A percentile compares a stretch with the other conserved stretches of the same genome.
phyloP scores from a whole-genome alignment of 2,329 filamentous ascomycete species.

The Phaeoacremonium minimum region DNA sequence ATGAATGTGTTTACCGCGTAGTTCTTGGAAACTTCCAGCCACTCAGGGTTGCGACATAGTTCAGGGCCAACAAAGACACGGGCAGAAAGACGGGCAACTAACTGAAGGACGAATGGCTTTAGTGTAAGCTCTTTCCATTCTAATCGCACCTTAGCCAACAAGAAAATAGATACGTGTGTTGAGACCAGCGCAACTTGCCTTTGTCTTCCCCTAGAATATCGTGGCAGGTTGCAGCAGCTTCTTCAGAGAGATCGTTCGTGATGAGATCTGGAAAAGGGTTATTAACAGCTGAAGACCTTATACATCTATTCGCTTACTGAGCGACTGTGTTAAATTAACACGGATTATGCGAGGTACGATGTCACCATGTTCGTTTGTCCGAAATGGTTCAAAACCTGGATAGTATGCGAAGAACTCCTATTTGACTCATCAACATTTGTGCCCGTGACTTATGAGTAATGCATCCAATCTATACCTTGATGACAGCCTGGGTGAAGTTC shows the following conservation, averaged over 20 bases:
- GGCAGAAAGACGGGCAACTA: slow-evolving; percentile 44
- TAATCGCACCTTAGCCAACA: not conserved
- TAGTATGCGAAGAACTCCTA: slow-evolving; percentile 2
- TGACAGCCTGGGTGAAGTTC: slow-evolving; percentile 2
- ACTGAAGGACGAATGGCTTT: slow-evolving; percentile 22
- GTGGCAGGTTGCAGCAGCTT: not conserved
- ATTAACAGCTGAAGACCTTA: not conserved
- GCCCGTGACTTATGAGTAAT: too few relatives aligned
- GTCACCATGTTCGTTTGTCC: not conserved
- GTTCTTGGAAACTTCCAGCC: slow-evolving; percentile 37
- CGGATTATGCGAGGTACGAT: slow-evolving; percentile 3
- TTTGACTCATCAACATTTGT: too few relatives aligned
- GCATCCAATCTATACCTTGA: not conserved
- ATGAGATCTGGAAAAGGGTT: slow-evolving; percentile 2
- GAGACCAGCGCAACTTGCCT: not conserved
- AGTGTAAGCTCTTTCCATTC: slow-evolving; percentile 3
- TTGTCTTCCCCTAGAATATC: slow-evolving; percentile 3
- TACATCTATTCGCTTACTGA: not conserved
- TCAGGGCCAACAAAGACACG: slow-evolving; percentile 41
- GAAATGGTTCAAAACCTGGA: not conserved
- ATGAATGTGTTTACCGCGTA: slow-evolving; percentile 35
- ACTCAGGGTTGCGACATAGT: slow-evolving; percentile 39
- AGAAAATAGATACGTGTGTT: not conserved
- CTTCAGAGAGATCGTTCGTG: slow-evolving; percentile 5
- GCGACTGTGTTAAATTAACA: slow-evolving; percentile 1